Conservation (phyloP, 306 rosid species). For the Malus sieversii region DNA sequence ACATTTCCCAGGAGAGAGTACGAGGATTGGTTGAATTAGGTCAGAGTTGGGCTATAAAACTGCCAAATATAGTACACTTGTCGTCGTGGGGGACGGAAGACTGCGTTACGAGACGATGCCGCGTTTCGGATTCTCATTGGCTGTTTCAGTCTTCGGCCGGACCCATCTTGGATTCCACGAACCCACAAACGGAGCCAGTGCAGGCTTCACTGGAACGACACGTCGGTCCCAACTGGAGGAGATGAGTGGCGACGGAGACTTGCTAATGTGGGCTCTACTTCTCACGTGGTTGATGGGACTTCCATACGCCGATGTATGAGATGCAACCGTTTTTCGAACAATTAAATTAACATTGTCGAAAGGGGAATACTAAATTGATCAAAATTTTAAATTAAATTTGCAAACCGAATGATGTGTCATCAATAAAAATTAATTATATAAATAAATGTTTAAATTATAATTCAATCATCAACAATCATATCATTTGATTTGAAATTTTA, state of each 20-base stretch:
- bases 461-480: too few relatives aligned
- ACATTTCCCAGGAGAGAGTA: neutral
- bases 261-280: neutral
- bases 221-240: neutral
- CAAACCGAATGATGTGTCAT: too few relatives aligned
- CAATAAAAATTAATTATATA: too few relatives aligned
- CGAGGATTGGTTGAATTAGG: neutral
- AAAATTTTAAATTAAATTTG: too few relatives aligned
- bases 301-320: too few relatives aligned
- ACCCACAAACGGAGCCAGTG: neutral
- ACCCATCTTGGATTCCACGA: slow-evolving; percentile 1
- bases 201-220: neutral
- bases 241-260: neutral
- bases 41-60: neutral
- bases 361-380: too few relatives aligned
- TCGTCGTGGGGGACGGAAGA: neutral
- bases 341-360: too few relatives aligned
- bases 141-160: neutral
- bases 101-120: neutral
- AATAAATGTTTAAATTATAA: too few relatives aligned
- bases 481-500: too few relatives aligned
- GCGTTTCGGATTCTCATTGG: slow-evolving; percentile 18
- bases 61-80: slow-evolving; percentile 4
- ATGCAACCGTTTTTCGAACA: too few relatives aligned
- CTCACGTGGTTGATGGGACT: neutral